Percentiles rank a stretch among this genome's conserved stretches.
Evolutionary conservation across 2,329 filamentous ascomycete genomes (phyloP).

Genomic region (Colletotrichum filicis): DNA sequence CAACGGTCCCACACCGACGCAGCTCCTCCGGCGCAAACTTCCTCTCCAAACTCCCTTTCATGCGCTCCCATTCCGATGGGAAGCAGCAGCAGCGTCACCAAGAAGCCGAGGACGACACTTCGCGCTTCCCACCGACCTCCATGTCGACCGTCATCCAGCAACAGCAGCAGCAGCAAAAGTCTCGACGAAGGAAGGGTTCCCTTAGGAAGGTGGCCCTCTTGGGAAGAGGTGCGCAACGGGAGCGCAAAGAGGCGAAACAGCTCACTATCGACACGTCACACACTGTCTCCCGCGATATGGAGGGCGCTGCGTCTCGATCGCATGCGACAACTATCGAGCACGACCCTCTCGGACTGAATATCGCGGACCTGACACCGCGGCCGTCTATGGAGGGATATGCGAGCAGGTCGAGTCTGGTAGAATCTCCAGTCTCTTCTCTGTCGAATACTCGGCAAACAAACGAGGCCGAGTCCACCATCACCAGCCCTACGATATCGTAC

Average conservation of each 20-base stretch:
- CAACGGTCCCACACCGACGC: conserved; percentile 45
- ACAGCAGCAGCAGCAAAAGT: conserved; percentile 56
- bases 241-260: conserved; percentile 63
- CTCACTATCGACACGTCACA: conserved; percentile 55
- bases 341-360: conserved; percentile 57
- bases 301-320: background rate
- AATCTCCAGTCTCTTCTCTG: conserved; percentile 34
- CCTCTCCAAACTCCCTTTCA: conserved; percentile 76
- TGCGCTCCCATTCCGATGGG: conserved; percentile 58
- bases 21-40: conserved; percentile 71
- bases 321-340: conserved; percentile 33
- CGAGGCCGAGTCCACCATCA: conserved; percentile 42
- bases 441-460: conserved; percentile 37
- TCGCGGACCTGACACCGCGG: conserved; percentile 57
- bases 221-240: conserved; percentile 75
- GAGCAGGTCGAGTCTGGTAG: conserved; percentile 44
- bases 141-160: conserved; percentile 50
- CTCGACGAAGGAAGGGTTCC: conserved; percentile 81
- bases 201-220: conserved; percentile 88
- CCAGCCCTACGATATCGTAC: conserved; percentile 68
- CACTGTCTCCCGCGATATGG: conserved; percentile 37
- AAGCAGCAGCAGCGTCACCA: conserved; percentile 37
- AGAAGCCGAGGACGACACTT: conserved; percentile 47
- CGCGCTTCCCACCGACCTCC: conserved; percentile 38
- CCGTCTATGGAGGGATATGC: conserved; percentile 59